Base-by-base conservation (phyloP, 2,329 filamentous ascomycete species). In the Cordyceps fumosorosea region DNA sequence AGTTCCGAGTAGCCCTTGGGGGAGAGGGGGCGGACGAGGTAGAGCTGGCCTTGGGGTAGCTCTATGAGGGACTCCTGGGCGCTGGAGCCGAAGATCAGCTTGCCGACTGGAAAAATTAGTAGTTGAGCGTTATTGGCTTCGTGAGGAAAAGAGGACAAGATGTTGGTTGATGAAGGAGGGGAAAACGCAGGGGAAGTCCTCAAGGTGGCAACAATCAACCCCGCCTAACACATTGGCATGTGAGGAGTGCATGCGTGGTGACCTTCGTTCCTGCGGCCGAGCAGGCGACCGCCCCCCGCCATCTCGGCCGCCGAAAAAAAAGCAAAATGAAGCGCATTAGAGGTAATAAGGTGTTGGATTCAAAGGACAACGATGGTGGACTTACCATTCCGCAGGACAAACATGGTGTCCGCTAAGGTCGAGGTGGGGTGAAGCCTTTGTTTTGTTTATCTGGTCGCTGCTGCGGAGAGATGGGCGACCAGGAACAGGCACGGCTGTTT, bases 1-100 rank as follows among this genome's bases (percentile, higher is more conserved):
- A 98, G 91, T 76, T 99, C 95, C 1, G 93, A 97, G 75, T 97
- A 98, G 67, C 95, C 95, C 76, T 99, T 99, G 62, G 93, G 92
- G 8, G 93, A 98, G 56, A 91, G 85, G 12, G 95, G 95, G 69
- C 95, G 90, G 69, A 99, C 95, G 68, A 99, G 89, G 76, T 97
- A 99, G 51, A 99, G 90, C 76, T 98, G 93, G 72, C 95, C 95
- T 76, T 98, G 92, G 18, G 93, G 87, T 50, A 99, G 88, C 74
- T 98, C 93, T 76, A 96, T 91, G 72, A 99, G 86, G 54, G 91
- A 89, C 79, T 98, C 93, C 75, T 97, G 93, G 73, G 87, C 91
- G 70, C 85, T 85, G 65, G 83, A 85, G 72, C 96, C 92, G 74
- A 98, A 98, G 73, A 98, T 87, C 71, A 95, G 88, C 78, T 96